Conservation (phyloP, 2,329 filamentous ascomycete species). For the Aplosporella prunicola region DNA sequence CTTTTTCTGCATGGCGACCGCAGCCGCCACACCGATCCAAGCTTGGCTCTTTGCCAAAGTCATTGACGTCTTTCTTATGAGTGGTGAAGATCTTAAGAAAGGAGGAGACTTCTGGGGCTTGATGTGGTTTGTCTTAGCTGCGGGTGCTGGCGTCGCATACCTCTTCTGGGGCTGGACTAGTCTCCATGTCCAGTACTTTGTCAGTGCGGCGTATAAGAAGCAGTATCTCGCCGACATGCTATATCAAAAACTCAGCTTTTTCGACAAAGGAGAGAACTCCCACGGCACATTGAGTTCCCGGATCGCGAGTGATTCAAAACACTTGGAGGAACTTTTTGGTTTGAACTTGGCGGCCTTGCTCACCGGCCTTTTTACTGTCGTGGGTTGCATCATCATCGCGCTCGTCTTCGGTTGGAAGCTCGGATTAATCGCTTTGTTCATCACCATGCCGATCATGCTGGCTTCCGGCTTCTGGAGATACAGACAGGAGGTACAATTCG, state of each 20-base stretch:
- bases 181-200: background rate
- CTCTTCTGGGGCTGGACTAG: background rate
- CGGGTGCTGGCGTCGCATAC: background rate
- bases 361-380: conserved; percentile 63
- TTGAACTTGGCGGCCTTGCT: conserved; percentile 75
- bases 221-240: conserved; percentile 18
- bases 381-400: conserved; percentile 57
- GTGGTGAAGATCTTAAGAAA: background rate
- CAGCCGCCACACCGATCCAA: conserved; percentile 2
- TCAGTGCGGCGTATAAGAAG: background rate
- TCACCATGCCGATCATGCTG: conserved; percentile 67
- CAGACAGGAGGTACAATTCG: background rate
- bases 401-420: conserved; percentile 74
- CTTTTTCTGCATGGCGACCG: background rate
- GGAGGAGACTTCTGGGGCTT: background rate
- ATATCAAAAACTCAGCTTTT: conserved; percentile 79
- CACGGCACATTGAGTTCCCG: conserved; percentile 76
- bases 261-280: conserved; percentile 78
- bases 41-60: background rate
- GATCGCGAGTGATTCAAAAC: conserved; percentile 75
- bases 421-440: conserved; percentile 61
- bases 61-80: background rate
- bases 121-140: background rate
- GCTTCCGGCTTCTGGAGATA: background rate
- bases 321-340: conserved; percentile 75